Conservation (phyloP, 2,329 filamentous ascomycete genomes). For the Zopfia rhizophila region DNA sequence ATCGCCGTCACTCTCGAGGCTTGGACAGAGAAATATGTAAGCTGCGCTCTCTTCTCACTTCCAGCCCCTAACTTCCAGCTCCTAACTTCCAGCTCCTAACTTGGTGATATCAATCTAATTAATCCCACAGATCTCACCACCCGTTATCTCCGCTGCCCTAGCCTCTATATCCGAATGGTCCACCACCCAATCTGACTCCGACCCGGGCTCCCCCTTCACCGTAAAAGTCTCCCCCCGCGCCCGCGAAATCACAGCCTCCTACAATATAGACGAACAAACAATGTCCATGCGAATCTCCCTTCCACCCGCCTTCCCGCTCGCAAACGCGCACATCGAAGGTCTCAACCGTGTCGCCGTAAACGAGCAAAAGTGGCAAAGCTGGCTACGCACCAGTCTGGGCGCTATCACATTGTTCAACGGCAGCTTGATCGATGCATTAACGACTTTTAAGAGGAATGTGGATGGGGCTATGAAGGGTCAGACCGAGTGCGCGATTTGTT, state of each 20-base stretch:
- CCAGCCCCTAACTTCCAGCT: no score
- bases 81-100: background rate
- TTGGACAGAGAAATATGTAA: constrained; percentile 81
- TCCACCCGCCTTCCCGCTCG: constrained; percentile 83
- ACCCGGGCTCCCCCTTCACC: constrained; percentile 61
- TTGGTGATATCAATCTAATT: constrained; percentile 13
- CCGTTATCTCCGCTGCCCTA: constrained; percentile 73
- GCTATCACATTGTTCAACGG: constrained; percentile 95
- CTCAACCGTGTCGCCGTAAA: constrained; percentile 86
- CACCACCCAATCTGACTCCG: constrained; percentile 49
- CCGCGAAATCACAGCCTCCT: constrained; percentile 83
- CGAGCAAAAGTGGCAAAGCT: constrained; percentile 91
- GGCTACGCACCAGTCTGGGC: constrained; percentile 88
- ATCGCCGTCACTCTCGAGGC: constrained; percentile 80
- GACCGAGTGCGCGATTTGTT: constrained; percentile 96
- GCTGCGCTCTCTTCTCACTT: constrained; percentile 6
- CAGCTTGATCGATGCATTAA: constrained; percentile 85
- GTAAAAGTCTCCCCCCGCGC: constrained; percentile 78
- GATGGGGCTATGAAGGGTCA: constrained; percentile 90
- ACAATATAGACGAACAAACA: constrained; percentile 86
- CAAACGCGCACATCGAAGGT: constrained; percentile 78
- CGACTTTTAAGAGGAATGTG: constrained; percentile 87
- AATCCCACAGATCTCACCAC: constrained; percentile 70
- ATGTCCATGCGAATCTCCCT: constrained; percentile 85
- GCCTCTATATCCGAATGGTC: constrained; percentile 76